These are phyloP conservation scores for Yamadazyma laniorum DNA, from an alignment of 805 yeast species.

Conservation along the genomic window DNA sequence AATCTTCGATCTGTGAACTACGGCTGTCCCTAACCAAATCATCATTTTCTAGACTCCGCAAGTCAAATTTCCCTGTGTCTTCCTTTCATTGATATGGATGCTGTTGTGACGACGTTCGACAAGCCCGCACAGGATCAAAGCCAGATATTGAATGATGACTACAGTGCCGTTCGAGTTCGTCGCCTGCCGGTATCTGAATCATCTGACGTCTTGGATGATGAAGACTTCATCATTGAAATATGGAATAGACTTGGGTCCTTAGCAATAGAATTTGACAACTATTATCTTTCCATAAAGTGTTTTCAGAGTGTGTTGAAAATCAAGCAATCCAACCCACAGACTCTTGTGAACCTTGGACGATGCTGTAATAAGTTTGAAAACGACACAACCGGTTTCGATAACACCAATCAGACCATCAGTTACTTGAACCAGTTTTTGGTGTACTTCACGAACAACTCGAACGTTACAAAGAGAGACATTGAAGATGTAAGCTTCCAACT, in stretches of 20 bases:
- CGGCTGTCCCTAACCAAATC: too few relatives aligned
- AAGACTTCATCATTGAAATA: slow-evolving; percentile 4
- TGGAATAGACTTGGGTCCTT: slow-evolving; percentile 12
- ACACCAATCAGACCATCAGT: slow-evolving; percentile 5
- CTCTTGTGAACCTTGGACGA: slow-evolving; percentile 2
- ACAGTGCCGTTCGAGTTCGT: too few relatives aligned
- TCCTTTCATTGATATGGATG: neutral
- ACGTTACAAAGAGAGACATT: neutral
- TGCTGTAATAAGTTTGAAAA: slow-evolving; percentile 7
- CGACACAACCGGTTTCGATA: slow-evolving; percentile 5
- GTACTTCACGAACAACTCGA: slow-evolving; percentile 1
- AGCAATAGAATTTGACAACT: slow-evolving; percentile 8
- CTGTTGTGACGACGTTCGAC: too few relatives aligned
- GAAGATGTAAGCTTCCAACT: slow-evolving; percentile 1
- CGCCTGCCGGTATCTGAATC: neutral
- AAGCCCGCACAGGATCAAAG: too few relatives aligned
- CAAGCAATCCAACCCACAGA: slow-evolving; percentile 3
- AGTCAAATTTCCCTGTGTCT: neutral
- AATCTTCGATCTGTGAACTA: too few relatives aligned
- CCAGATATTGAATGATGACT: neutral
- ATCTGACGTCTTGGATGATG: too few relatives aligned
- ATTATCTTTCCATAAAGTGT: slow-evolving; percentile 8
- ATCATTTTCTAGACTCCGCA: neutral
- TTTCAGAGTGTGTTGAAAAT: slow-evolving; percentile 11
- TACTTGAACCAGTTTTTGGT: slow-evolving; percentile 6